phyloP scores from a whole-genome alignment of 2,329 filamentous ascomycete species.

The Periconia sp. region DNA sequence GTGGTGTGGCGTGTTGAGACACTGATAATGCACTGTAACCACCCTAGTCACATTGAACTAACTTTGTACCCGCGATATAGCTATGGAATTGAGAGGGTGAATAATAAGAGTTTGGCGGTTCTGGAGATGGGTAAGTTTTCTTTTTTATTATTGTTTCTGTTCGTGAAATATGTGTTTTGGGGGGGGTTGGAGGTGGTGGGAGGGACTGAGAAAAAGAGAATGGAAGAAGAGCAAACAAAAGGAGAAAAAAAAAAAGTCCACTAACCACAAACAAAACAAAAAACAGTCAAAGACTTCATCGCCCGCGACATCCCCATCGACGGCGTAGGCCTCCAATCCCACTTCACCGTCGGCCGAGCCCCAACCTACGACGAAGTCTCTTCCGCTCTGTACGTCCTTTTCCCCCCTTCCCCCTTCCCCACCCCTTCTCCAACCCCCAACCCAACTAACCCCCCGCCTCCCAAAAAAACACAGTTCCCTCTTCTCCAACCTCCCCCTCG shows the following conservation, averaged over 20 bases:
- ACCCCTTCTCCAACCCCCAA: not conserved
- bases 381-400: slow-evolving; percentile 43
- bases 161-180: not conserved
- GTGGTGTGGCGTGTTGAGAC: too few species aligned
- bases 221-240: not conserved
- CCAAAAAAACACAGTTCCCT: slow-evolving; percentile 30
- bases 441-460: too few species aligned
- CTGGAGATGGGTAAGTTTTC: slow-evolving; percentile 18
- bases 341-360: slow-evolving; percentile 60
- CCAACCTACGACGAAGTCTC: slow-evolving; percentile 49
- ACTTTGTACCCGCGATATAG: too few species aligned
- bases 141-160: not conserved
- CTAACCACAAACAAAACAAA: not conserved
- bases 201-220: not conserved
- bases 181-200: not conserved
- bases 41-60: too few species aligned
- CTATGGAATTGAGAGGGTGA: slow-evolving; percentile 64
- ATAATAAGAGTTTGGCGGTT: slow-evolving; percentile 48
- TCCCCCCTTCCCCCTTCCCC: not conserved
- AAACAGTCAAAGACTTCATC: slow-evolving; percentile 35
- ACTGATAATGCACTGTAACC: too few species aligned
- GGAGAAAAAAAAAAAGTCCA: not conserved
- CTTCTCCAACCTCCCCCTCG: slow-evolving; percentile 56
- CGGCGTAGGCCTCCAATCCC: slow-evolving; percentile 64
- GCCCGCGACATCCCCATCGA: slow-evolving; percentile 55